A percentile compares a stretch with the other conserved stretches of the same genome.
phyloP scores from a whole-genome alignment of 306 rosid genomes.

The Prunus mira region DNA sequence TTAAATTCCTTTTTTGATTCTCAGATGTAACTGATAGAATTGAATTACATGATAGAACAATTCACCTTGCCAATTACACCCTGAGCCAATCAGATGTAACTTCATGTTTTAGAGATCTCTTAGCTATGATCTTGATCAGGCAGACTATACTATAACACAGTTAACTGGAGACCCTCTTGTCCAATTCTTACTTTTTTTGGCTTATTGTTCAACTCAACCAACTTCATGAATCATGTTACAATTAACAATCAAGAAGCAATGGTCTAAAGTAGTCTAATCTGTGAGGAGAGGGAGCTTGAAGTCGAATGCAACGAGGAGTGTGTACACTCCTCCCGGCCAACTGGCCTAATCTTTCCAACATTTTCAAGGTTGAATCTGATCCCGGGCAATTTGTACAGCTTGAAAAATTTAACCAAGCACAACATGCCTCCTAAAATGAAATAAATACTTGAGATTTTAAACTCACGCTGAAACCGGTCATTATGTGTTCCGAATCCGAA shows the following conservation, averaged over 20 bases:
- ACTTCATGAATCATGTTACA: background rate
- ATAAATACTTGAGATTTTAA: background rate
- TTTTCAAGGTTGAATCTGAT: background rate
- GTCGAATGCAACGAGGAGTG: no score
- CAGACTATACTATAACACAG: background rate
- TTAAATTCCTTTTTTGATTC: slow-evolving; percentile 35
- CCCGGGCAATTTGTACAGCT: background rate
- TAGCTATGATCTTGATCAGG: background rate
- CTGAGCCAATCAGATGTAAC: background rate
- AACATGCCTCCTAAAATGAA: background rate
- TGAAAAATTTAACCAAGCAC: background rate
- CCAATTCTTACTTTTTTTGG: background rate
- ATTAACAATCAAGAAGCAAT: background rate
- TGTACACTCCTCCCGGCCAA: no score
- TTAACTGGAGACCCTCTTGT: background rate
- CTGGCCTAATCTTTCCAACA: background rate
- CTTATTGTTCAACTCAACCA: background rate
- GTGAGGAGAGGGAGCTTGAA: no score
- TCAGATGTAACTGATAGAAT: slow-evolving; percentile 72
- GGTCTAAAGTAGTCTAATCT: no score
- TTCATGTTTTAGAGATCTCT: background rate
- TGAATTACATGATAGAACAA: slow-evolving; percentile 64
- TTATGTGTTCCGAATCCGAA: background rate
- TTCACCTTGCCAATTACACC: slow-evolving; percentile 30
- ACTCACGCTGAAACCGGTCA: background rate